Percentiles rank a stretch among this genome's conserved stretches.
phyloP scores from a whole-genome alignment of 2,329 filamentous ascomycete species.

The Xylaria polymorpha region DNA sequence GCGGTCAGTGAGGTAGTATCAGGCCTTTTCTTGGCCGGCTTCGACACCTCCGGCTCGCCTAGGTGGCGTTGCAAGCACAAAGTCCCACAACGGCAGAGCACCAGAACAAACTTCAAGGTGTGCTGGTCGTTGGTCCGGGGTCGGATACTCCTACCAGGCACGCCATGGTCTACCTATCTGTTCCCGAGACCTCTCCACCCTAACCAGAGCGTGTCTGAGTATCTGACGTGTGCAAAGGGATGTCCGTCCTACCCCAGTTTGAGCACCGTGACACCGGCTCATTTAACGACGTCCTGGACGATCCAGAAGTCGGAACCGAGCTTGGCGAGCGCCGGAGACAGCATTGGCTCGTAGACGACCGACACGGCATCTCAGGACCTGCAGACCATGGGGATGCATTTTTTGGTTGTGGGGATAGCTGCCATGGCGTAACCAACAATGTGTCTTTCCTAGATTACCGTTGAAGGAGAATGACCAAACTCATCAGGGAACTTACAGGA shows the following conservation, averaged over 20 bases:
- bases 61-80: constrained; percentile 30
- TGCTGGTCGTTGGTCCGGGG: constrained; percentile 22
- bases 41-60: constrained; percentile 28
- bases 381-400: constrained; percentile 6
- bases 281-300: constrained; percentile 26
- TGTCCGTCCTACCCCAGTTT: constrained; percentile 30
- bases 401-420: constrained; percentile 14
- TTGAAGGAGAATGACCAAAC: constrained; percentile 3
- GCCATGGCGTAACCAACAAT: constrained; percentile 8
- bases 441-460: constrained; percentile 17
- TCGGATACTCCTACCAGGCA: constrained; percentile 23
- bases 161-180: constrained; percentile 16
- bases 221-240: constrained; percentile 37
- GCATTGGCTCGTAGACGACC: constrained; percentile 14
- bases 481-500: constrained; percentile 1
- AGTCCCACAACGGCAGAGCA: constrained; percentile 30
- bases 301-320: constrained; percentile 32
- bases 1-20: constrained; percentile 28
- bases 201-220: constrained; percentile 24
- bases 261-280: constrained; percentile 30
- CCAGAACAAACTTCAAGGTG: constrained; percentile 1
- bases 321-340: constrained; percentile 30
- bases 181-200: constrained; percentile 24
- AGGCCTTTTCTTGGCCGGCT: constrained; percentile 34
- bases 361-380: constrained; percentile 16